Conservation (phyloP, 2,329 filamentous ascomycete genomes). For the Aureobasidium leucospermi region DNA sequence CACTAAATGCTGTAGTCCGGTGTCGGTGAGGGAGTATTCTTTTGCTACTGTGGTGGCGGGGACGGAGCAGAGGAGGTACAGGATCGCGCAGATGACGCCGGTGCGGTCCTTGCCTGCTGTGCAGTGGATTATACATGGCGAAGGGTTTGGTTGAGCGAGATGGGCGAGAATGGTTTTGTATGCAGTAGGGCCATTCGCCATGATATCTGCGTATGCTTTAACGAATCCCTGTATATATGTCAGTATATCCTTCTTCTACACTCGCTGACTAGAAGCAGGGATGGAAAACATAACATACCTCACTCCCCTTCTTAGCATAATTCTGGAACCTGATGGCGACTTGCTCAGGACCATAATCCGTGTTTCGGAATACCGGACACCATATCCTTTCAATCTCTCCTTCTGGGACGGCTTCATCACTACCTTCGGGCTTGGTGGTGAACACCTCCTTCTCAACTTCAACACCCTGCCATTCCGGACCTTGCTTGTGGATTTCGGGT, state of each 20-base stretch:
- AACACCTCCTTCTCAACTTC: slow-evolving; percentile 23
- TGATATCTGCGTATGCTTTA: slow-evolving; percentile 55
- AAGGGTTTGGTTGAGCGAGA: slow-evolving; percentile 37
- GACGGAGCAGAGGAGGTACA: slow-evolving; percentile 58
- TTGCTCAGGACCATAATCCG: slow-evolving; percentile 55
- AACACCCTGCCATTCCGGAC: slow-evolving; percentile 27
- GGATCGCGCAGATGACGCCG: slow-evolving; percentile 59
- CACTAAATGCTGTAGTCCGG: slow-evolving; percentile 44
- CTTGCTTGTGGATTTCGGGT: slow-evolving; percentile 47
- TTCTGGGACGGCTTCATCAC: slow-evolving; percentile 26
- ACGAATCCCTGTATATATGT: slow-evolving; percentile 50
- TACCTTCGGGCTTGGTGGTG: slow-evolving; percentile 17
- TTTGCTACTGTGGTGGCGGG: slow-evolving; percentile 51
- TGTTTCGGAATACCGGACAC: slow-evolving; percentile 56
- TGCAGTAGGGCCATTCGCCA: slow-evolving; percentile 45
- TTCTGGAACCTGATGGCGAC: slow-evolving; percentile 54
- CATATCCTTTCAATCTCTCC: slow-evolving; percentile 49
- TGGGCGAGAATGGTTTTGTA: slow-evolving; percentile 56
- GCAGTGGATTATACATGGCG: slow-evolving; percentile 59
- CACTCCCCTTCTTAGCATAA: slow-evolving; percentile 49
- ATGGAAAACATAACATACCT: slow-evolving; percentile 26
- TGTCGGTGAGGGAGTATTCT: slow-evolving; percentile 63
- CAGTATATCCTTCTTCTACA: not conserved
- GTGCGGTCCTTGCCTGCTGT: slow-evolving; percentile 74
- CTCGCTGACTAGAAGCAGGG: not conserved